Conservation (phyloP, 257 asterid species). For the Salvia splendens region DNA sequence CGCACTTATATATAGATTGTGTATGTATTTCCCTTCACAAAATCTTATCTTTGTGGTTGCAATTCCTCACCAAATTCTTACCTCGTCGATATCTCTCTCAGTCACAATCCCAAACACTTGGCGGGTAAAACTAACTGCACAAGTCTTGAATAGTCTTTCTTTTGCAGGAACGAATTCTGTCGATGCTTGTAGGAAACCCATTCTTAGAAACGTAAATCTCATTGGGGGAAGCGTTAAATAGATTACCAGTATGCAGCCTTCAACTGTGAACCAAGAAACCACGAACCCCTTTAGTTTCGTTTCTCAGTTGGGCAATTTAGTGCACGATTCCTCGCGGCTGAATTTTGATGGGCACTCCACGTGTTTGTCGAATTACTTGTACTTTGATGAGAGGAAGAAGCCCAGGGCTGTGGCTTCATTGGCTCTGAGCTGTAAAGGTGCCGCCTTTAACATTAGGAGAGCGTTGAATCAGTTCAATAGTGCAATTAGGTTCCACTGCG, state of each 20-base stretch:
- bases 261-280: slow-evolving; percentile 74
- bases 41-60: slow-evolving; percentile 63
- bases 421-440: slow-evolving; percentile 61
- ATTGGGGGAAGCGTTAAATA: neutral
- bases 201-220: slow-evolving; percentile 25
- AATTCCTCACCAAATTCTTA: slow-evolving; percentile 43
- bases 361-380: slow-evolving; percentile 50
- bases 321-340: slow-evolving; percentile 45
- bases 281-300: slow-evolving; percentile 47
- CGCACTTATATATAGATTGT: neutral
- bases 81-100: slow-evolving; percentile 23
- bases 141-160: neutral
- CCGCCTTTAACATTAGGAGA: slow-evolving; percentile 58
- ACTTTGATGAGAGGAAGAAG: slow-evolving; percentile 51
- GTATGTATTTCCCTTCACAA: slow-evolving; percentile 27
- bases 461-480: slow-evolving; percentile 61
- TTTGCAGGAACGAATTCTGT: slow-evolving; percentile 22
- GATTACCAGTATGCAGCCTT: slow-evolving; percentile 61
- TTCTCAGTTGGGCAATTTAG: slow-evolving; percentile 57
- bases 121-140: slow-evolving; percentile 6
- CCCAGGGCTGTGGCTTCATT: slow-evolving; percentile 56
- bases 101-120: slow-evolving; percentile 32
- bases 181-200: slow-evolving; percentile 32
- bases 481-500: slow-evolving; percentile 76
- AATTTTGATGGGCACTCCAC: slow-evolving; percentile 39